These are phyloP conservation scores for Trichomonas gallinae DNA, from an alignment of 208 protist genomes.

Conservation along the genomic window DNA sequence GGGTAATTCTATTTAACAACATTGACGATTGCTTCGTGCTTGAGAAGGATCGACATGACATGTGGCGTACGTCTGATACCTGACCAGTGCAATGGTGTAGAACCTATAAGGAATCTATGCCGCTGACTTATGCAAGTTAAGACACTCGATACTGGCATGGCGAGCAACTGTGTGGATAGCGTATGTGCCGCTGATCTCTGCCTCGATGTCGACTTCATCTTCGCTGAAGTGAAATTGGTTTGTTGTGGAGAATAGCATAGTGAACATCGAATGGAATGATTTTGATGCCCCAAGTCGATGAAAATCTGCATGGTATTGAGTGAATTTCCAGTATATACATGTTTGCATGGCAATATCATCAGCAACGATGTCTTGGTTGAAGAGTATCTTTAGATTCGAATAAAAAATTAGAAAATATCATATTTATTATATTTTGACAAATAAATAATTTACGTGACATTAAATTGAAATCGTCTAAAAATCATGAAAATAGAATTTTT, in stretches of 20 bases:
- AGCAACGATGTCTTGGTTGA: neutral
- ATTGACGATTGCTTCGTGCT: neutral
- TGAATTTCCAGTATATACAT: neutral
- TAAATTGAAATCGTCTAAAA: no score
- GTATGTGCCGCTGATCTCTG: neutral
- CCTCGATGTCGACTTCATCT: neutral
- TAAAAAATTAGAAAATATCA: no score
- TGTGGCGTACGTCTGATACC: neutral
- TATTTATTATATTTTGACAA: no score
- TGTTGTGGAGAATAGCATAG: neutral
- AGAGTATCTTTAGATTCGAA: neutral
- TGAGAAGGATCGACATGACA: neutral
- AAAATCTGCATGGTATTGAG: neutral
- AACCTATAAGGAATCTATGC: neutral
- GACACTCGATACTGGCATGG: neutral
- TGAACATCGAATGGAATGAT: neutral
- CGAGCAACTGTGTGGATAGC: neutral
- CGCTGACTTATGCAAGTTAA: neutral
- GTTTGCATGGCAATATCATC: conserved; percentile 1
- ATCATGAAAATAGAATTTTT: no score
- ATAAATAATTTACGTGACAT: no score
- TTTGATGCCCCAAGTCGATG: neutral
- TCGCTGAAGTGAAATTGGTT: neutral
- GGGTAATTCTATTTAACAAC: no score
- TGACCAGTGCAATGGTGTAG: neutral